A percentile compares a stretch with the other conserved stretches of the same genome.
Evolutionary conservation across 306 rosid species (phyloP).

Genomic region (Trifolium pratense): DNA sequence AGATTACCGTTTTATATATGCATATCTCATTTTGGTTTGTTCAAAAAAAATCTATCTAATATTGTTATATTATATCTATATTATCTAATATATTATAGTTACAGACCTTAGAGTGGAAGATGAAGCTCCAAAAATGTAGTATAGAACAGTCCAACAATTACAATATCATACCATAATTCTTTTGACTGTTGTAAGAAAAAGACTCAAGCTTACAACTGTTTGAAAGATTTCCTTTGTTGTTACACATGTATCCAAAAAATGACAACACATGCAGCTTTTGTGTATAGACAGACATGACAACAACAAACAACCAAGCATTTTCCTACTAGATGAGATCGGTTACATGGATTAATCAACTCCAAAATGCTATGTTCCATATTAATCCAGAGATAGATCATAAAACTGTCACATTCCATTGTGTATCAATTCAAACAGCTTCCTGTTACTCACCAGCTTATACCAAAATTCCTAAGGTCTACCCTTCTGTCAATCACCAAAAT

Average conservation of each 20-base stretch:
- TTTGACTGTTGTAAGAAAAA: not conserved
- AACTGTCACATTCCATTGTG: not conserved
- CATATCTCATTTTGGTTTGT: too few species aligned
- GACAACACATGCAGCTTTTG: not conserved
- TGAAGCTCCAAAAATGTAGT: not conserved
- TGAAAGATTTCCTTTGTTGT: not conserved
- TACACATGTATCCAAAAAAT: not conserved
- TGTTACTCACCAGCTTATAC: not conserved
- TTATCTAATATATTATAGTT: too few species aligned
- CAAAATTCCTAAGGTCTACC: not conserved
- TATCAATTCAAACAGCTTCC: not conserved
- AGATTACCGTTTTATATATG: too few species aligned
- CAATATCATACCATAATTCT: conserved; percentile 1
- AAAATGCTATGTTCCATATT: not conserved
- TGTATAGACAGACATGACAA: not conserved
- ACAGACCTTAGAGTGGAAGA: not conserved
- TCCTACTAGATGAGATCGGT: not conserved
- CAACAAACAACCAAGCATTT: not conserved
- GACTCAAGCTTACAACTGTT: not conserved
- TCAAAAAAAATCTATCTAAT: too few species aligned
- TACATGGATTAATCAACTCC: not conserved
- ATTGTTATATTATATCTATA: too few species aligned
- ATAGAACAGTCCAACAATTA: not conserved
- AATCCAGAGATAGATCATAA: not conserved
- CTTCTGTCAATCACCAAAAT: not conserved